Evolutionary conservation across 2,329 filamentous ascomycete genomes (phyloP).

Genomic region (Aureobasidium sp.): DNA sequence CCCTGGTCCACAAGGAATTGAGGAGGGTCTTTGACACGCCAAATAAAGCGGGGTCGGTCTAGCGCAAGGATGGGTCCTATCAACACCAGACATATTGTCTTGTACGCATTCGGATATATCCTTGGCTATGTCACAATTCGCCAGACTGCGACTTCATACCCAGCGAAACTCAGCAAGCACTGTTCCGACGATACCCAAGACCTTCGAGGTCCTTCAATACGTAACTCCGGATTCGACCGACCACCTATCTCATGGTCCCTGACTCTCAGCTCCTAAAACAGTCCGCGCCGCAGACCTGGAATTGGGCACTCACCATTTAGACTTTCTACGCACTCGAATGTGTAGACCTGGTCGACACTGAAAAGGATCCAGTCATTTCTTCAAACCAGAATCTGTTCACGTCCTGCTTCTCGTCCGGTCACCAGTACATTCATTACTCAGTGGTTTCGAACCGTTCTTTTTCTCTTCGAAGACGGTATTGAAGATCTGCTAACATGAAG

Average conservation of each 20-base stretch:
- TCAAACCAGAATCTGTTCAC: not conserved
- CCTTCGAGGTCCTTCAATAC: not conserved
- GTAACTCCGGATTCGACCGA: not conserved
- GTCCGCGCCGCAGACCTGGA: not conserved
- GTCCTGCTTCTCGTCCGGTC: not conserved
- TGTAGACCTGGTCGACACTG: not conserved
- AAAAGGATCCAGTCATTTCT: not conserved
- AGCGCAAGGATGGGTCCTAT: not conserved
- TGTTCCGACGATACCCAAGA: not conserved
- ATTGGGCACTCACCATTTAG: not conserved
- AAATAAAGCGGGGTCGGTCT: not conserved
- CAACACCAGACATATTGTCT: not conserved
- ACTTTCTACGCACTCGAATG: not conserved
- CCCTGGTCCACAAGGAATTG: too few relatives aligned
- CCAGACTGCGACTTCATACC: not conserved
- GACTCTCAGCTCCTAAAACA: not conserved
- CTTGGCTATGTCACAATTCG: not conserved
- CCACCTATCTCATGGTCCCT: not conserved
- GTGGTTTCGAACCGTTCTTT: not conserved
- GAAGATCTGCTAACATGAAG: not conserved
- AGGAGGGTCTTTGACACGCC: not conserved
- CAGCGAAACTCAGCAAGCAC: not conserved
- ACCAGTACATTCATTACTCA: conserved; percentile 7
- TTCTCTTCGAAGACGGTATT: not conserved
- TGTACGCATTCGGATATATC: not conserved